Evolutionary conservation across 1,284 basidiomycete genomes (phyloP).

Genomic region (Mrakiaceae sp.): DNA sequence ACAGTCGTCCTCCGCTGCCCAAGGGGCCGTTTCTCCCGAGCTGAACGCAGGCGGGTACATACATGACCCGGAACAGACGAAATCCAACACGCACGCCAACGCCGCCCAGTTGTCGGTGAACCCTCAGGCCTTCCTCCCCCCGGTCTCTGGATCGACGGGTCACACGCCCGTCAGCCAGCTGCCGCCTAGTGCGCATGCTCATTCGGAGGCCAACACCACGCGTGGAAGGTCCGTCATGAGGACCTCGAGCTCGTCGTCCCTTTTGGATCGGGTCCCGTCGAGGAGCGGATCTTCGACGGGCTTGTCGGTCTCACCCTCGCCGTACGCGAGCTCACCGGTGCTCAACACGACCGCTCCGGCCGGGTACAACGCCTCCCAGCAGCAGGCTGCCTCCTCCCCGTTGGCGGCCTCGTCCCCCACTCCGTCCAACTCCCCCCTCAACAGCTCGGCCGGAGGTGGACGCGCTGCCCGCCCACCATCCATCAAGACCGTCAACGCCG

Average conservation of each 20-base stretch:
- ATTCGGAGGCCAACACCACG: conserved; percentile 6
- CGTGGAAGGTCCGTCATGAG: conserved; percentile 19
- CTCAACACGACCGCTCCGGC: conserved; percentile 9
- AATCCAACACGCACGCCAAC: conserved; percentile 6
- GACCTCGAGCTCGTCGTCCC: conserved; percentile 8
- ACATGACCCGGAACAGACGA: neutral
- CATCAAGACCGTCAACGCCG: conserved; percentile 7
- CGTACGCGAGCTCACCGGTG: neutral
- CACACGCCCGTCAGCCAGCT: conserved; percentile 9
- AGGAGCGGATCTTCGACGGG: neutral
- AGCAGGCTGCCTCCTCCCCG: neutral
- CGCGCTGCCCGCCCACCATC: conserved; percentile 2
- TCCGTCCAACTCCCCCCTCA: neutral
- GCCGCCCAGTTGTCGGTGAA: conserved; percentile 1
- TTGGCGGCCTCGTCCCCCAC: conserved; percentile 5
- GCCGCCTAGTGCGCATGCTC: neutral
- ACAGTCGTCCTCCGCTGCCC: neutral
- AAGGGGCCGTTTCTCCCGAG: neutral
- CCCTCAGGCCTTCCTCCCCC: conserved; percentile 2
- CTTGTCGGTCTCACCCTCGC: conserved; percentile 13
- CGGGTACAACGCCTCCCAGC: conserved; percentile 17
- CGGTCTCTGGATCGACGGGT: conserved; percentile 5
- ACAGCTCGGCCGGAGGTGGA: neutral
- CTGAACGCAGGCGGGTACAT: neutral
- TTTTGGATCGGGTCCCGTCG: conserved; percentile 6